phyloP scores from a whole-genome alignment of 2,329 filamentous ascomycete genomes.

The Aspergillus neoniger region DNA sequence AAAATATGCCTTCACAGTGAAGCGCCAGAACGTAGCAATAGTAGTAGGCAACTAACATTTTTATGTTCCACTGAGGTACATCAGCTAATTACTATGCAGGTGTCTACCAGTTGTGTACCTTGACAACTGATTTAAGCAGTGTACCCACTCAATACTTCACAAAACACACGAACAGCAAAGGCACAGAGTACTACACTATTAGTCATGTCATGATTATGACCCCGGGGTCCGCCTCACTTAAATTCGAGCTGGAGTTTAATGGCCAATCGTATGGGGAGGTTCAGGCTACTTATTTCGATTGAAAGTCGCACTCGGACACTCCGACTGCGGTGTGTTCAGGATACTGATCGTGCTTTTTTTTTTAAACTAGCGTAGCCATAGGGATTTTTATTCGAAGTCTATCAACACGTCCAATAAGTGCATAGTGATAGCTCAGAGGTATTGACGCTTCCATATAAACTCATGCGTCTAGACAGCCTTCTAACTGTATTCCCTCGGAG shows the following conservation, averaged over 20 bases:
- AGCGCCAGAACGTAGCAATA: neutral
- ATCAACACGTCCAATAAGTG: no score
- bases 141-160: constrained; percentile 22
- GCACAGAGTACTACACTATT: constrained; percentile 17
- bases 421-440: no score
- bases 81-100: constrained; percentile 6
- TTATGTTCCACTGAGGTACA: neutral
- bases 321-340: neutral
- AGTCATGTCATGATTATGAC: constrained; percentile 13
- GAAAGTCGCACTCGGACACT: neutral
- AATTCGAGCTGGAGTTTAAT: constrained; percentile 28
- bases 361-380: no score
- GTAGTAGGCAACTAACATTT: neutral
- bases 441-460: no score
- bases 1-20: constrained; percentile 4
- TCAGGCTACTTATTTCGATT: constrained; percentile 17
- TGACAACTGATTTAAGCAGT: constrained; percentile 19
- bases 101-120: constrained; percentile 13
- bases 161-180: constrained; percentile 12
- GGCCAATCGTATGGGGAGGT: constrained; percentile 23
- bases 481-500: no score
- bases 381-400: no score
- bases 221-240: constrained; percentile 21
- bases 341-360: neutral
- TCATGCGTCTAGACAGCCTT: no score